Percentiles rank a stretch among this genome's conserved stretches.
phyloP scores from a whole-genome alignment of 2,329 filamentous ascomycete genomes.

The Pestalotiopsis sp. region DNA sequence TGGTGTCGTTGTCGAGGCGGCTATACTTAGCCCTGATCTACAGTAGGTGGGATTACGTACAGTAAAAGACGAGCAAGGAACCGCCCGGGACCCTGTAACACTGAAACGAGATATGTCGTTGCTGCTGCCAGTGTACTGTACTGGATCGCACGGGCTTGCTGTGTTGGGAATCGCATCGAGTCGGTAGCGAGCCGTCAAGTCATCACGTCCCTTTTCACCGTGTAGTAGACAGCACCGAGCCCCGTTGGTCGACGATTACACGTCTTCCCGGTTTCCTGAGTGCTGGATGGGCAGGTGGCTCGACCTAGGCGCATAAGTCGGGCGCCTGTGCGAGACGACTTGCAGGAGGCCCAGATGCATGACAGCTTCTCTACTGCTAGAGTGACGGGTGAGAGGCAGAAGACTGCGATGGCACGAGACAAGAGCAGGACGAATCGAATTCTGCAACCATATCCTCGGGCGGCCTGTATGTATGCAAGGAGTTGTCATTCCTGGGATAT shows the following conservation, averaged over 20 bases:
- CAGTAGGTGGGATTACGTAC: neutral
- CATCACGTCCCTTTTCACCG: neutral
- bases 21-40: too few relatives aligned
- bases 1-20: too few relatives aligned
- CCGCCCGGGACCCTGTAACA: neutral
- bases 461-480: neutral
- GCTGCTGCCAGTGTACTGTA: neutral
- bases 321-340: neutral
- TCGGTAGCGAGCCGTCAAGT: neutral
- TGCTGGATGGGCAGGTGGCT: neutral
- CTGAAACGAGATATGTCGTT: neutral
- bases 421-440: neutral
- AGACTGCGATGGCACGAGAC: neutral
- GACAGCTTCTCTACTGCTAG: neutral
- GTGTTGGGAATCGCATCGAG: neutral
- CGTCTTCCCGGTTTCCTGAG: neutral
- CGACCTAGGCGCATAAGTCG: neutral
- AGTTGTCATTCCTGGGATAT: neutral
- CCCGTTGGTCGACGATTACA: neutral
- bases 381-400: neutral
- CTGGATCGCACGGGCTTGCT: neutral
- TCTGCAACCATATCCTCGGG: neutral
- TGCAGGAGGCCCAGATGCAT: conserved; percentile 4
- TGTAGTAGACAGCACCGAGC: neutral
- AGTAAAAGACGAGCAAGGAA: neutral